These are phyloP conservation scores for Pneumocystis sp. DNA, from an alignment of 1,139 yeast species.

Conservation along the genomic window DNA sequence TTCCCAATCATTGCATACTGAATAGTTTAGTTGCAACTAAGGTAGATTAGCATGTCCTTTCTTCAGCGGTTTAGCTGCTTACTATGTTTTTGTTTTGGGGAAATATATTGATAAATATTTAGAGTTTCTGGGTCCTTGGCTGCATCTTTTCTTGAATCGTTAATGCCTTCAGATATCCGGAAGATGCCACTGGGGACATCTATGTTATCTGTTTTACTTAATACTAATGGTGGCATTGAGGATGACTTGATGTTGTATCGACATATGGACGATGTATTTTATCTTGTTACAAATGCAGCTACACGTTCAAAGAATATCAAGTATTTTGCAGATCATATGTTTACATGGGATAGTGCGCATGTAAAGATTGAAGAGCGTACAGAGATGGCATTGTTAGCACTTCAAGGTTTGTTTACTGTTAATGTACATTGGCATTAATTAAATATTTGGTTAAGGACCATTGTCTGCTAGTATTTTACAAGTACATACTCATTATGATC, in stretches of 20 bases:
- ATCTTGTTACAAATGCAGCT: conserved; percentile 95
- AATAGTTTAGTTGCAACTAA: neutral
- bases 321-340: conserved; percentile 43
- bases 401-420: conserved; percentile 33
- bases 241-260: conserved; percentile 89
- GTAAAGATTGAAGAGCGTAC: conserved; percentile 51
- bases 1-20: neutral
- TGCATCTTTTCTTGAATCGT: conserved; percentile 51
- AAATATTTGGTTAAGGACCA: conserved; percentile 41
- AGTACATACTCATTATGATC: conserved; percentile 44
- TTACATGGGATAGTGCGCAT: conserved; percentile 25
- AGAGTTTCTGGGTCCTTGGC: conserved; percentile 52
- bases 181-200: conserved; percentile 43
- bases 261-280: conserved; percentile 59
- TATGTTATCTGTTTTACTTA: conserved; percentile 66
- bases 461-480: conserved; percentile 51
- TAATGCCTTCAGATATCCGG: conserved; percentile 73
- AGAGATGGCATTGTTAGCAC: conserved; percentile 59
- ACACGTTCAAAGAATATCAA: conserved; percentile 66
- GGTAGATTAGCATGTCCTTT: neutral
- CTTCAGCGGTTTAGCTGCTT: neutral
- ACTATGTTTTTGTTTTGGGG: no score
- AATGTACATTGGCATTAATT: no score
- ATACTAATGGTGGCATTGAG: conserved; percentile 55
- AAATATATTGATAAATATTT: neutral